These are phyloP conservation scores for Aotearoamyces nothofagi DNA, from an alignment of 2,329 filamentous ascomycete genomes.

Conservation along the genomic window DNA sequence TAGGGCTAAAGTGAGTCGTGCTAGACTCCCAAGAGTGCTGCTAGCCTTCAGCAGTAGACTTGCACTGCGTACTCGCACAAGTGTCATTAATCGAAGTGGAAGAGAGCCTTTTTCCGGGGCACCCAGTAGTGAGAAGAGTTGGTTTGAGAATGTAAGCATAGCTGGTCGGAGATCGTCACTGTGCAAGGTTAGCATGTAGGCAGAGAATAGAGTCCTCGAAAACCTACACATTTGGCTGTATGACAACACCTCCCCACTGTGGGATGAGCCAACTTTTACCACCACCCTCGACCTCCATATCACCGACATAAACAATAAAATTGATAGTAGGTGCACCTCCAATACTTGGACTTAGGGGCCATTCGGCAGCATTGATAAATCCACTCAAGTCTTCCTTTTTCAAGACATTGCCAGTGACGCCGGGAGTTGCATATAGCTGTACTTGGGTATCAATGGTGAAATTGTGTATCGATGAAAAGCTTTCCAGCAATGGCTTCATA, in stretches of 20 bases:
- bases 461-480: constrained; percentile 73
- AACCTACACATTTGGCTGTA: constrained; percentile 40
- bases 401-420: constrained; percentile 46
- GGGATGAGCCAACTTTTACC: constrained; percentile 76
- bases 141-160: constrained; percentile 79
- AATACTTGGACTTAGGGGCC: constrained; percentile 90
- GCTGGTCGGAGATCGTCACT: constrained; percentile 57
- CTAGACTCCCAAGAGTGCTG: constrained; percentile 84
- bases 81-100: constrained; percentile 68
- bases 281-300: constrained; percentile 29
- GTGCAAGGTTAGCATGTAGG: constrained; percentile 36
- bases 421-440: constrained; percentile 71
- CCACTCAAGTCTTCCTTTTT: constrained; percentile 78
- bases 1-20: constrained; percentile 68
- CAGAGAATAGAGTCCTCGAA: constrained; percentile 35
- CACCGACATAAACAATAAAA: constrained; percentile 79
- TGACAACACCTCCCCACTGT: constrained; percentile 76
- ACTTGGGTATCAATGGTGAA: constrained; percentile 96
- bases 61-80: constrained; percentile 73
- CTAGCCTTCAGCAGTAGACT: constrained; percentile 79
- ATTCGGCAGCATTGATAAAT: constrained; percentile 96
- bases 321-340: constrained; percentile 88
- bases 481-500: constrained; percentile 65
- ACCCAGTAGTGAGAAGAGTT: constrained; percentile 77
- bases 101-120: constrained; percentile 72